These are phyloP conservation scores for Gigaspora rosea DNA, from an alignment of 192 early-diverging fungal species.

Conservation along the genomic window DNA sequence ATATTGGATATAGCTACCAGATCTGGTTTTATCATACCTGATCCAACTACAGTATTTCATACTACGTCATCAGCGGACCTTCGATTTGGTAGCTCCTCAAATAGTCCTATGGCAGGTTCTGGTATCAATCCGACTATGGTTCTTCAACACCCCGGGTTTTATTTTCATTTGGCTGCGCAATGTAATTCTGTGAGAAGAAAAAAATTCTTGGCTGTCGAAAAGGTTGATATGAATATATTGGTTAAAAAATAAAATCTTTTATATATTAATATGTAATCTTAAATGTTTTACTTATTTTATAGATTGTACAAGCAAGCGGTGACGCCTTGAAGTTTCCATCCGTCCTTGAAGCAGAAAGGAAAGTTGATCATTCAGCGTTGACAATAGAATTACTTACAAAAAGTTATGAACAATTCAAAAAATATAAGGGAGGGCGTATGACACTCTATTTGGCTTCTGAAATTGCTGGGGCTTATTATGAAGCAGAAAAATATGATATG, in stretches of 20 bases:
- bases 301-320: conserved; percentile 4
- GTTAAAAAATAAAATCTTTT: background rate
- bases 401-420: conserved; percentile 89
- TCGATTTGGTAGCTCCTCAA: conserved; percentile 28
- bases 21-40: conserved; percentile 67
- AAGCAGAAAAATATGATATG: conserved; percentile 80
- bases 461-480: conserved; percentile 82
- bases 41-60: conserved; percentile 32
- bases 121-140: conserved; percentile 65
- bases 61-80: conserved; percentile 40
- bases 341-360: conserved; percentile 48
- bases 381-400: conserved; percentile 88
- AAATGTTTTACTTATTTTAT: background rate
- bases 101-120: conserved; percentile 33
- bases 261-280: background rate
- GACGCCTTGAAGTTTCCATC: conserved; percentile 37
- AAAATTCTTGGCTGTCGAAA: conserved; percentile 53
- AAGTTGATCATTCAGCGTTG: conserved; percentile 63
- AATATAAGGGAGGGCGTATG: conserved; percentile 70
- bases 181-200: conserved; percentile 72
- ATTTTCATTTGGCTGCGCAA: conserved; percentile 76
- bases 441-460: conserved; percentile 83
- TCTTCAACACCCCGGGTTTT: conserved; percentile 85
- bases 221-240: conserved; percentile 24
- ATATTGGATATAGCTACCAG: conserved; percentile 70